Evolutionary conservation across 2,329 filamentous ascomycete genomes (phyloP).

Genomic region (Coniella lustricola): DNA sequence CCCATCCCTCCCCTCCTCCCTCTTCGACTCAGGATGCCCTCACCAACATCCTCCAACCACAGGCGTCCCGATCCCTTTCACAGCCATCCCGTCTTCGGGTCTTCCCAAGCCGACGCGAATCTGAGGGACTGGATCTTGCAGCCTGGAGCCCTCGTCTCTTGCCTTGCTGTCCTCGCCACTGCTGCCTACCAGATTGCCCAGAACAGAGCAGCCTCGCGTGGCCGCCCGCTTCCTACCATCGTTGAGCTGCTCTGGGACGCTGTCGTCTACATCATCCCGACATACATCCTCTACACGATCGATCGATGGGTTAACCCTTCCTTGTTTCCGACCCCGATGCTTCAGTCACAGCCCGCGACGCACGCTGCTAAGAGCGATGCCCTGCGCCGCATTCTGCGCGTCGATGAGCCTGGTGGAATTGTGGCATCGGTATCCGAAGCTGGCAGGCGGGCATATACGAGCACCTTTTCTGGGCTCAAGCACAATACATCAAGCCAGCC

Average conservation of each 20-base stretch:
- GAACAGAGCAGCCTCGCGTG: slow-evolving; percentile 18
- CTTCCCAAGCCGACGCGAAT: slow-evolving; percentile 19
- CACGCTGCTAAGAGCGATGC: slow-evolving; percentile 57
- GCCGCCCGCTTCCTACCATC: slow-evolving; percentile 25
- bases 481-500: slow-evolving; percentile 36
- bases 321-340: slow-evolving; percentile 33
- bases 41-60: slow-evolving; percentile 4
- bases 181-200: slow-evolving; percentile 29
- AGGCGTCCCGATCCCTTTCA: slow-evolving; percentile 10
- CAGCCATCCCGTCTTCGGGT: slow-evolving; percentile 14
- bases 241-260: slow-evolving; percentile 53
- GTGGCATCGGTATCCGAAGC: slow-evolving; percentile 52
- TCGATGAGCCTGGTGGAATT: slow-evolving; percentile 46
- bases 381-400: slow-evolving; percentile 55
- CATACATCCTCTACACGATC: slow-evolving; percentile 48
- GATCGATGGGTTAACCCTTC: slow-evolving; percentile 48
- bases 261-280: slow-evolving; percentile 50
- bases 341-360: slow-evolving; percentile 30
- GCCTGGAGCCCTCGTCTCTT: slow-evolving; percentile 29
- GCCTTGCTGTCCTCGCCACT: slow-evolving; percentile 27
- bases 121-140: slow-evolving; percentile 28
- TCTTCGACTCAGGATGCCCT: slow-evolving; percentile 14
- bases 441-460: slow-evolving; percentile 47
- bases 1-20: slow-evolving; percentile 1
- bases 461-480: slow-evolving; percentile 41